These are phyloP conservation scores for Cercospora sp. DNA, from an alignment of 2,329 filamentous ascomycete species.

Conservation along the genomic window DNA sequence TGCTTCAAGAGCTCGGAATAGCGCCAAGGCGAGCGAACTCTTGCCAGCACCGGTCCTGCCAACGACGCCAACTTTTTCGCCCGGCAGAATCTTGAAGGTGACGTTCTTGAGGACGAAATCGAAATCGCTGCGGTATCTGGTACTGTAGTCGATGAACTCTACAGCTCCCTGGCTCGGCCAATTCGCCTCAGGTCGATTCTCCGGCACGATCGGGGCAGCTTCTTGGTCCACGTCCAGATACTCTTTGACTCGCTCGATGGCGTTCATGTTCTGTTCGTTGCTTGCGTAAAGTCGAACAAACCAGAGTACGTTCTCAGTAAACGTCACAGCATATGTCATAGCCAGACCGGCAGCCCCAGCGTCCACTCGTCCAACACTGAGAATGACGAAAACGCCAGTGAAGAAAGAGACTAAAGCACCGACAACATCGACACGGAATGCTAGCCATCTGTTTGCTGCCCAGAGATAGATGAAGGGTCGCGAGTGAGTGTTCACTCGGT, in stretches of 20 bases:
- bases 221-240: constrained; percentile 97
- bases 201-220: constrained; percentile 72
- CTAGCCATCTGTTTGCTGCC: constrained; percentile 95
- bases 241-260: constrained; percentile 94
- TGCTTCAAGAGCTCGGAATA: constrained; percentile 92
- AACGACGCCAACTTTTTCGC: constrained; percentile 94
- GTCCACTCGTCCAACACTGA: constrained; percentile 79
- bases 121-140: constrained; percentile 82
- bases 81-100: constrained; percentile 79
- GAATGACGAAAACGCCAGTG: constrained; percentile 84
- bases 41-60: constrained; percentile 95
- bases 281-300: constrained; percentile 89
- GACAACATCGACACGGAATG: constrained; percentile 85
- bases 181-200: constrained; percentile 71
- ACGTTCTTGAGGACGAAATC: constrained; percentile 82
- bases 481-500: constrained; percentile 84
- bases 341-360: constrained; percentile 91
- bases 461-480: constrained; percentile 95
- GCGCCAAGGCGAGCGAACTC: constrained; percentile 86
- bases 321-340: constrained; percentile 91
- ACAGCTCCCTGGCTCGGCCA: constrained; percentile 88
- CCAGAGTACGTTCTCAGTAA: constrained; percentile 96
- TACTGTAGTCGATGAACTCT: constrained; percentile 85
- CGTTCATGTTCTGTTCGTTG: constrained; percentile 99
- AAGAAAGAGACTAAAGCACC: constrained; percentile 93